These are phyloP conservation scores for Microstroma glucosiphilum DNA, from an alignment of 1,284 basidiomycete genomes.

Conservation along the genomic window DNA sequence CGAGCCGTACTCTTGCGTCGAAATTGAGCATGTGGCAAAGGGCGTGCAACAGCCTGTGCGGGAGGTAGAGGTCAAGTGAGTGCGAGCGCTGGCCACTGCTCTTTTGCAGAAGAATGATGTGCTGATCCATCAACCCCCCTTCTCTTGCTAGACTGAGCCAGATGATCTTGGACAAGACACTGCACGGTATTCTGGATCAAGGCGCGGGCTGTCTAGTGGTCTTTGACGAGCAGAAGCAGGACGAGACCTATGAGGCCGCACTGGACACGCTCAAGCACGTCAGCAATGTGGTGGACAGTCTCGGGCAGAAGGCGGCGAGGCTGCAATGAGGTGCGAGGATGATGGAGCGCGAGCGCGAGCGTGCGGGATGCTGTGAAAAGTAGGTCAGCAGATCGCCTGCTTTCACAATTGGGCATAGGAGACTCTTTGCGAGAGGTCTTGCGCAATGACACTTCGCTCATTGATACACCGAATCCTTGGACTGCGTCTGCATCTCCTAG, in stretches of 20 bases:
- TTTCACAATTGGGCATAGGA: too few species aligned
- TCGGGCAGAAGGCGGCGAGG: constrained; percentile 61
- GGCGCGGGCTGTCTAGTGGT: constrained; percentile 85
- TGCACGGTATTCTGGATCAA: constrained; percentile 91
- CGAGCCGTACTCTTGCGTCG: constrained; percentile 87
- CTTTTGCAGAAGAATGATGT: neutral
- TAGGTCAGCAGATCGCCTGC: too few species aligned
- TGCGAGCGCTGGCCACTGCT: constrained; percentile 15
- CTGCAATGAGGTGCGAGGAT: neutral
- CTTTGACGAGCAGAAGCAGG: constrained; percentile 64
- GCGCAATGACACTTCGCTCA: too few species aligned
- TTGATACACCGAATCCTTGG: too few species aligned
- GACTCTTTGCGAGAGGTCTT: too few species aligned
- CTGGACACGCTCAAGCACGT: constrained; percentile 84
- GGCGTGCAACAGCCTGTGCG: constrained; percentile 81
- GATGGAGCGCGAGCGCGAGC: constrained; percentile 83
- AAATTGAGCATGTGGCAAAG: constrained; percentile 81
- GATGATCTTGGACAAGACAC: constrained; percentile 94
- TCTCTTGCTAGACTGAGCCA: constrained; percentile 61
- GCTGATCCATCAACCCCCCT: neutral
- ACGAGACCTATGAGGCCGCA: constrained; percentile 79
- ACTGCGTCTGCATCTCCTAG: too few species aligned
- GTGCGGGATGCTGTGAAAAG: constrained; percentile 57
- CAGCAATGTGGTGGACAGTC: constrained; percentile 78
- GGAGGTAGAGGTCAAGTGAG: constrained; percentile 88